Evolutionary conservation across 1,284 basidiomycete species (phyloP).

Genomic region (Naganishia sp.): DNA sequence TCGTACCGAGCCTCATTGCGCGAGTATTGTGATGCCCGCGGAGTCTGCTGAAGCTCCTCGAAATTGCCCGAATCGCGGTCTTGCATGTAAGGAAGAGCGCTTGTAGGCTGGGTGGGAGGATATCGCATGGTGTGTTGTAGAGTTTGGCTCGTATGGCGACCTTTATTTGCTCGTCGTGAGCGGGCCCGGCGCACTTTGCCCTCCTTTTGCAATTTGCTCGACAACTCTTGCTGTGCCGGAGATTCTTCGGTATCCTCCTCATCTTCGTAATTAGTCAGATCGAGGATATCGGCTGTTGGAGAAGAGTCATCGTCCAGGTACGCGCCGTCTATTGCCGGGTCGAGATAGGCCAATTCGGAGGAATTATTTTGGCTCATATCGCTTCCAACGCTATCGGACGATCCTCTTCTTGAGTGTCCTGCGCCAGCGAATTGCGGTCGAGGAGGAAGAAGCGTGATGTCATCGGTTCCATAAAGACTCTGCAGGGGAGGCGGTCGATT

Average conservation of each 20-base stretch:
- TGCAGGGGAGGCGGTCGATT: conserved; percentile 19
- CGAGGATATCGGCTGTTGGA: conserved; percentile 58
- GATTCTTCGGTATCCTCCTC: conserved; percentile 72
- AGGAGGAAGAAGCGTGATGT: conserved; percentile 55
- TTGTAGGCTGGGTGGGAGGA: conserved; percentile 13
- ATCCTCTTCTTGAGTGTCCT: conserved; percentile 42
- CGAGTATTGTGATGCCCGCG: background rate
- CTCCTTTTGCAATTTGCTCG: conserved; percentile 64
- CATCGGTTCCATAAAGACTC: conserved; percentile 22
- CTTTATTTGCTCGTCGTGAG: conserved; percentile 10
- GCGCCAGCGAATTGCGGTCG: conserved; percentile 54
- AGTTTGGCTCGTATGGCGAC: background rate
- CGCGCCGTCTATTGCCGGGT: conserved; percentile 23
- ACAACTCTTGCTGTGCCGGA: conserved; percentile 64
- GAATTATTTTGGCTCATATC: conserved; percentile 47
- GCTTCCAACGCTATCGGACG: conserved; percentile 46
- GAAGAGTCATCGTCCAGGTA: conserved; percentile 26
- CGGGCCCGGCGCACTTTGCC: conserved; percentile 67
- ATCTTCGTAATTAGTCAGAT: conserved; percentile 79
- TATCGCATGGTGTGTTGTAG: conserved; percentile 11
- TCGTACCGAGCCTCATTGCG: conserved; percentile 22
- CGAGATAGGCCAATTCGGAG: conserved; percentile 58
- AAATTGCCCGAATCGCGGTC: conserved; percentile 10
- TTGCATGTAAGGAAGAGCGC: conserved; percentile 8
- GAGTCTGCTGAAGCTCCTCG: conserved; percentile 14